Base-by-base conservation (phyloP, 371 early-diverging fungal species). In the Actinomortierella wolfii region DNA sequence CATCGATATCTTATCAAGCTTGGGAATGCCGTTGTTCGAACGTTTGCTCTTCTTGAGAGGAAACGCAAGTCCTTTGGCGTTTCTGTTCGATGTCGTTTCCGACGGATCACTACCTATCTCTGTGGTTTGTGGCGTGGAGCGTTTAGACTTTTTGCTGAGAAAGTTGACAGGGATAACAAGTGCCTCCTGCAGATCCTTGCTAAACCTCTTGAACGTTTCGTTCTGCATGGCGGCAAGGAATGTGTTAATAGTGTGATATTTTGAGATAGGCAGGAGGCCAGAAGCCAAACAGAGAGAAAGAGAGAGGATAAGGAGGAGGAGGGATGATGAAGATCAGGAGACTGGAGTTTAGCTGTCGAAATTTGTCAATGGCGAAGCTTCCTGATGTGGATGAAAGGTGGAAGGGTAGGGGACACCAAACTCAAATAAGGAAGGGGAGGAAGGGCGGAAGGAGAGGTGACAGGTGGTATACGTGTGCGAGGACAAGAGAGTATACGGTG, bases 171-270 rank as follows among this genome's bases (percentile, higher is more conserved):
- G 57, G 18, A 63, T 57, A 7, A 54, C 59, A 9, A 73, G 47
- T 25, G 49, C 74, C 4, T 49, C 67, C 21, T 60, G 59, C 26
- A 63, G 50, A 39, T 63, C 69, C 54, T 51, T 68, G 20, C 64
- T 60, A 41, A 63, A 51, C 9, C 55, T 23, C 49, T 67, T 73
- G 59, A 73, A 60, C 9, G 60, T 44, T 21, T 63, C 74, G 74
- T 59, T 55, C 44, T 73, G 67, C 74, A 73, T 73, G 39, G 17
- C 24, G 20, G 26, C 14, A 1, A 45, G 11, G 34, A 7, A 5
- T 34, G 26, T 20, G 41, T 42, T 6, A 42, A 25, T 3, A 42
- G 24, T 43, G 21, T 25, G 24, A 23, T 29, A 56, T 24, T 21
- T 45, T 44, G 17, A 3, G 49, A 58, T 45, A 55, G 55, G 15